Base-by-base conservation (phyloP, 176 grass and related monocot genomes). In the Stipa capillata region DNA sequence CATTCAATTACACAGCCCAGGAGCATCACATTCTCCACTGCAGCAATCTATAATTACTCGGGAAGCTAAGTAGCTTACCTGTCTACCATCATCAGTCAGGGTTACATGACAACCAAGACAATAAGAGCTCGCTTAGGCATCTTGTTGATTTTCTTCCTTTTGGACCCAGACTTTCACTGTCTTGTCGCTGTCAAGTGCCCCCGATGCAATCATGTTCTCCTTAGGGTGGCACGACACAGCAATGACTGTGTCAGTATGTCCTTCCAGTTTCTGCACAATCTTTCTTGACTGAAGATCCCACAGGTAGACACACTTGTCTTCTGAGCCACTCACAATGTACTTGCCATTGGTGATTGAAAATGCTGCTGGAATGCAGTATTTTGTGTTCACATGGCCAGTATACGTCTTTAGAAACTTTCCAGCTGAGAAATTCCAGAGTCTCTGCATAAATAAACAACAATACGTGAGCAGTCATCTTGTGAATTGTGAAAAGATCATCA, bases 201-300 rank as follows among this genome's bases (percentile, higher is more conserved):
- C 92, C 2, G 96, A 99, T 34, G 88, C 96, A 3, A 99, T 95
- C 90, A 99, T 89, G 62, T 89, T 99, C 64, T 85, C 76, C 52
- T 58, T 88, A 24, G 96, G 96, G 75, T 99, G 96, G 53, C 92
- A 99, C 10, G 96, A 93, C 47, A 99, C 88, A 0, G 92, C 86
- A 42, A 99, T 92, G 63, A 91, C 90, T 39, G 76, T 85, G 61
- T 91, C 90, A 3, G 78, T 91, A 79, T 95, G 96, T 0, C 96
- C 90, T 89, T 99, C 88, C 69, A 99, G 69, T 86, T 93, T 99
- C 85, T 99, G 96, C 68, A 95, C 65, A 63, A 91, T 79, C 78
- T 87, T 91, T 81, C 92, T 99, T 69, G 90, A 79, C 66, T 99
- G 96, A 56, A 99, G 88, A 73, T 99, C 92, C 96, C 96, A 99